Conservation (phyloP, 192 early-diverging fungal species). For the Gorgonomyces haynaldii region DNA sequence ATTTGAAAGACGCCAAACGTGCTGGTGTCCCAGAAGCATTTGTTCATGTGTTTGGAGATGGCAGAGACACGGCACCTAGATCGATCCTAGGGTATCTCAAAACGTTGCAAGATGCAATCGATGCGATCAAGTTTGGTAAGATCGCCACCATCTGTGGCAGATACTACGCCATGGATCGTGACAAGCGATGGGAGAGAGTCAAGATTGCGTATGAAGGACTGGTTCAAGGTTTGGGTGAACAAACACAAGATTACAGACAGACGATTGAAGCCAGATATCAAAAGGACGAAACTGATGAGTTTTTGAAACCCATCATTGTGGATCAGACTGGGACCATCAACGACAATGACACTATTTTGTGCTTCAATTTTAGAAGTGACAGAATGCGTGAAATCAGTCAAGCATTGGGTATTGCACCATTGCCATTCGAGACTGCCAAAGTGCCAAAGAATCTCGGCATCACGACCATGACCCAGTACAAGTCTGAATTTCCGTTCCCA, state of each 20-base stretch:
- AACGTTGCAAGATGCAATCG: slow-evolving; percentile 53
- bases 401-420: slow-evolving; percentile 73
- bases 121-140: slow-evolving; percentile 55
- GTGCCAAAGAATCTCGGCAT: slow-evolving; percentile 73
- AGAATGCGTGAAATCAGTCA: slow-evolving; percentile 89
- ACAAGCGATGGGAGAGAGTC: slow-evolving; percentile 99
- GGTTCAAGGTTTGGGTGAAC: slow-evolving; percentile 59
- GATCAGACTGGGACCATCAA: slow-evolving; percentile 64
- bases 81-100: slow-evolving; percentile 72
- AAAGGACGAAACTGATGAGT: slow-evolving; percentile 95
- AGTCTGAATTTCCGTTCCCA: slow-evolving; percentile 91
- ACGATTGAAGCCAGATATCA: slow-evolving; percentile 77
- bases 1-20: slow-evolving; percentile 77
- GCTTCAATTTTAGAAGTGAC: slow-evolving; percentile 98
- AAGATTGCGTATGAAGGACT: slow-evolving; percentile 89
- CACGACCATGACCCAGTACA: slow-evolving; percentile 96
- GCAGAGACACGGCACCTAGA: slow-evolving; percentile 89
- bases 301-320: slow-evolving; percentile 96
- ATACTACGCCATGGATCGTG: slow-evolving; percentile 99
- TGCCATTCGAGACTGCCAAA: slow-evolving; percentile 66
- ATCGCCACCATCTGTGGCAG: slow-evolving; percentile 90
- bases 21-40: slow-evolving; percentile 71
- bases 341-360: slow-evolving; percentile 86
- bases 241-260: slow-evolving; percentile 42
- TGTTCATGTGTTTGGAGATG: slow-evolving; percentile 97